phyloP scores from a whole-genome alignment of 805 yeast genomes.

The Barnettozyma salicaria region DNA sequence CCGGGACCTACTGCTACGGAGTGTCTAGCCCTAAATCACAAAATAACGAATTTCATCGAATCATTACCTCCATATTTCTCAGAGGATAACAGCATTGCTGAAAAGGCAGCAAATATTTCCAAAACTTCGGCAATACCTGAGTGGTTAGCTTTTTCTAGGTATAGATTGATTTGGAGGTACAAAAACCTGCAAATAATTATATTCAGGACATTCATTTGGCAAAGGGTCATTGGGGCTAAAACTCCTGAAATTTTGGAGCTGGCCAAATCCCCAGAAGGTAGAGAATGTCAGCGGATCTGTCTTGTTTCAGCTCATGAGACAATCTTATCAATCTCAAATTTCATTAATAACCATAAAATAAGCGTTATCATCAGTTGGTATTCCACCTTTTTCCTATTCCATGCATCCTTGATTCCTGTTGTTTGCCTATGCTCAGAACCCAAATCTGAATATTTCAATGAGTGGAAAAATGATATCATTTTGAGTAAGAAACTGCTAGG shows the following conservation, averaged over 20 bases:
- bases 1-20: conserved; percentile 45
- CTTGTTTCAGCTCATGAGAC: conserved; percentile 47
- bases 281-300: conserved; percentile 45
- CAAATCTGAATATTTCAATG: conserved; percentile 35
- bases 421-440: conserved; percentile 49
- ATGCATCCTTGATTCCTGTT: conserved; percentile 55
- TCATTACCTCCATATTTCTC: conserved; percentile 43
- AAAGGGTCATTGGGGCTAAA: conserved; percentile 38
- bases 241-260: conserved; percentile 29
- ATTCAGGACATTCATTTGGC: conserved; percentile 52
- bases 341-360: conserved; percentile 29
- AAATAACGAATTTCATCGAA: conserved; percentile 35
- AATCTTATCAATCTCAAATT: conserved; percentile 42
- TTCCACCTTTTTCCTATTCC: conserved; percentile 56
- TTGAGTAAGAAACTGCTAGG: conserved; percentile 35
- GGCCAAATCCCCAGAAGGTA: conserved; percentile 37
- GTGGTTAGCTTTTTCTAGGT: conserved; percentile 51
- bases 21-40: conserved; percentile 41
- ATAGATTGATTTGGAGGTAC: conserved; percentile 52
- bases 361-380: conserved; percentile 56
- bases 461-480: conserved; percentile 41
- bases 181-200: conserved; percentile 49
- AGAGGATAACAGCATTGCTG: conserved; percentile 33
- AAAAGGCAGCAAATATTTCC: conserved; percentile 21
- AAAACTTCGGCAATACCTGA: conserved; percentile 29